These are phyloP conservation scores for Xanthoconium purpureum DNA, from an alignment of 768 basidiomycete genomes.

Conservation along the genomic window DNA sequence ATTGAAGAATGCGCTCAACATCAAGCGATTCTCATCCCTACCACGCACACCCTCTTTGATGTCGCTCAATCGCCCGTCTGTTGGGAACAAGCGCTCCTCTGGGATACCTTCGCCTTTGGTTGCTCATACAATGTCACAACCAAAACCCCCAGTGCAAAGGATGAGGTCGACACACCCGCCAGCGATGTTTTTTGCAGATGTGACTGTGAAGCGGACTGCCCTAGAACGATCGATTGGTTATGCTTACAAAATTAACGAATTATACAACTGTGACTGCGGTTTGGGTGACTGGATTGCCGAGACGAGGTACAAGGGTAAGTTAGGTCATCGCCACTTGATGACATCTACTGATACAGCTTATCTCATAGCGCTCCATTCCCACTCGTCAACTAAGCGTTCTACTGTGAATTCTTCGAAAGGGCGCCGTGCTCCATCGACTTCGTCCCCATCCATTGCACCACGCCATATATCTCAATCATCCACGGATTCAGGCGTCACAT, in stretches of 20 bases:
- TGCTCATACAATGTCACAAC: constrained; percentile 31
- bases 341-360: constrained; percentile 3
- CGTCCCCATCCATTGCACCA: constrained; percentile 49
- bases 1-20: constrained; percentile 26
- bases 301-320: constrained; percentile 52
- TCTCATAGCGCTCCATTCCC: constrained; percentile 19
- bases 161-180: constrained; percentile 49
- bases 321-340: background rate
- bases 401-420: constrained; percentile 21
- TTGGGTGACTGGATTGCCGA: constrained; percentile 71
- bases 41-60: constrained; percentile 67
- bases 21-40: constrained; percentile 52
- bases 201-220: constrained; percentile 50
- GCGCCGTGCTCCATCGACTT: constrained; percentile 35
- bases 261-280: constrained; percentile 73
- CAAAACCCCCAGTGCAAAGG: constrained; percentile 25
- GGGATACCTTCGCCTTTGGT: constrained; percentile 29
- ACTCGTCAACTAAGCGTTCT: constrained; percentile 27
- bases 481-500: constrained; percentile 71
- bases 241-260: constrained; percentile 79
- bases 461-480: constrained; percentile 72
- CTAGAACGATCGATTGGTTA: constrained; percentile 72
- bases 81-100: constrained; percentile 23
- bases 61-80: constrained; percentile 32
- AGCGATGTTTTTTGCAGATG: constrained; percentile 70